Evolutionary conservation across 2,329 filamentous ascomycete genomes (phyloP).

Genomic region (Aspergillus carbonarius): DNA sequence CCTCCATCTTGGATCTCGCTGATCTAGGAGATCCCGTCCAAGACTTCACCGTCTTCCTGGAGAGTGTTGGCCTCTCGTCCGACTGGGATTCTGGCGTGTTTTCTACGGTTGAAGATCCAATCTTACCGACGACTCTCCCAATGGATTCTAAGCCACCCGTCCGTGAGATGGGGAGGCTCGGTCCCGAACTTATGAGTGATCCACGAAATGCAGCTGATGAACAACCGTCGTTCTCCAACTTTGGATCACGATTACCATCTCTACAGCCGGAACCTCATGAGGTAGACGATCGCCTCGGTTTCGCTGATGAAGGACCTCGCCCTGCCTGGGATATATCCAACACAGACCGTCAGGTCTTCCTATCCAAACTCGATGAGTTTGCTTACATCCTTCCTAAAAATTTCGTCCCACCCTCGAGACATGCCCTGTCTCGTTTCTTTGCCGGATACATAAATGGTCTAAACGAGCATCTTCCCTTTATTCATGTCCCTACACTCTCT

Average conservation of each 20-base stretch:
- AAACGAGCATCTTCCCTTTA: slow-evolving; percentile 53
- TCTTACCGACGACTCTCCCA: slow-evolving; percentile 37
- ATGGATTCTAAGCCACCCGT: slow-evolving; percentile 37
- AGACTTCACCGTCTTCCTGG: slow-evolving; percentile 50
- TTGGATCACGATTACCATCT: slow-evolving; percentile 49
- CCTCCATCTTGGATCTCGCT: slow-evolving; percentile 46
- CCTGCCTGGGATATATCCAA: slow-evolving; percentile 50
- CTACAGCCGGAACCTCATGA: slow-evolving; percentile 49
- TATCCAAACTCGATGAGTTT: slow-evolving; percentile 47
- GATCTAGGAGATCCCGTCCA: slow-evolving; percentile 50
- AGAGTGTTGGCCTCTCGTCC: slow-evolving; percentile 50
- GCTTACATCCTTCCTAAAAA: slow-evolving; percentile 46
- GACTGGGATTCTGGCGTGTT: slow-evolving; percentile 52
- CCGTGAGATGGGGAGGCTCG: slow-evolving; percentile 37
- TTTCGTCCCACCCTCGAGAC: slow-evolving; percentile 50
- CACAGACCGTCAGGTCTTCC: slow-evolving; percentile 46
- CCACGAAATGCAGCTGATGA: slow-evolving; percentile 41
- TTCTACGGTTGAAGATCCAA: slow-evolving; percentile 42
- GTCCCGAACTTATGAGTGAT: slow-evolving; percentile 41
- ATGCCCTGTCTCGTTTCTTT: slow-evolving; percentile 50
- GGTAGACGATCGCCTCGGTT: slow-evolving; percentile 43
- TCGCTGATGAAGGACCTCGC: slow-evolving; percentile 44
- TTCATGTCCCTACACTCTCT: slow-evolving; percentile 51
- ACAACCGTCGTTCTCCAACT: slow-evolving; percentile 48
- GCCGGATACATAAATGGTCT: slow-evolving; percentile 54